These are phyloP conservation scores for Aaosphaeria pasadenensis DNA, from an alignment of 2,329 filamentous ascomycete genomes.

Conservation along the genomic window DNA sequence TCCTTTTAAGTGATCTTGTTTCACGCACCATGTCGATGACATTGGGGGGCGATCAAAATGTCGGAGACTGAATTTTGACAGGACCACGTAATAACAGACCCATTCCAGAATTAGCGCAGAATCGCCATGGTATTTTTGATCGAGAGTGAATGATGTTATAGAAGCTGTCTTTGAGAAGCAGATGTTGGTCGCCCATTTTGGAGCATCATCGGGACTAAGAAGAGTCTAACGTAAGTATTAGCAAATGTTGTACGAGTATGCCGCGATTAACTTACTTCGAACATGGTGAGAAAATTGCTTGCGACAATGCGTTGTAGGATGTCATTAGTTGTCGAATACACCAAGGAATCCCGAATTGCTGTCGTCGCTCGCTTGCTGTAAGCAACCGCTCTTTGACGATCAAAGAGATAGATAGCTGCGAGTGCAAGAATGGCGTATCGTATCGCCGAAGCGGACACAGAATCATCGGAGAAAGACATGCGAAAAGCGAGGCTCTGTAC, in stretches of 20 bases:
- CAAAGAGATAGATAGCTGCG: conserved; percentile 6
- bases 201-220: neutral
- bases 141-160: neutral
- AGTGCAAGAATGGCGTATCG: conserved; percentile 10
- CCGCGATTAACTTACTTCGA: conserved; percentile 7
- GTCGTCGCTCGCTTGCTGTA: conserved; percentile 7
- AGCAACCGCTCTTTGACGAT: conserved; percentile 1
- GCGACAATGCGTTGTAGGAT: conserved; percentile 10
- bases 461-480: conserved; percentile 8
- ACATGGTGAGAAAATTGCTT: conserved; percentile 9
- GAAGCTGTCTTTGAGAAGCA: conserved; percentile 5
- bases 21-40: too few relatives aligned
- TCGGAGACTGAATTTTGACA: conserved; percentile 7
- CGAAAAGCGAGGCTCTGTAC: conserved; percentile 7
- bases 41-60: conserved; percentile 1
- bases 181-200: conserved; percentile 3
- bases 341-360: neutral
- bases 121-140: conserved; percentile 5
- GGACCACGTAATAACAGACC: conserved; percentile 9
- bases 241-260: neutral
- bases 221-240: neutral
- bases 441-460: conserved; percentile 6
- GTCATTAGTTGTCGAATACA: conserved; percentile 2
- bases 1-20: too few relatives aligned
- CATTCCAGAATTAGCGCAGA: conserved; percentile 8